These are phyloP conservation scores for Suhomyces sp. DNA, from an alignment of 805 yeast species.

Conservation along the genomic window DNA sequence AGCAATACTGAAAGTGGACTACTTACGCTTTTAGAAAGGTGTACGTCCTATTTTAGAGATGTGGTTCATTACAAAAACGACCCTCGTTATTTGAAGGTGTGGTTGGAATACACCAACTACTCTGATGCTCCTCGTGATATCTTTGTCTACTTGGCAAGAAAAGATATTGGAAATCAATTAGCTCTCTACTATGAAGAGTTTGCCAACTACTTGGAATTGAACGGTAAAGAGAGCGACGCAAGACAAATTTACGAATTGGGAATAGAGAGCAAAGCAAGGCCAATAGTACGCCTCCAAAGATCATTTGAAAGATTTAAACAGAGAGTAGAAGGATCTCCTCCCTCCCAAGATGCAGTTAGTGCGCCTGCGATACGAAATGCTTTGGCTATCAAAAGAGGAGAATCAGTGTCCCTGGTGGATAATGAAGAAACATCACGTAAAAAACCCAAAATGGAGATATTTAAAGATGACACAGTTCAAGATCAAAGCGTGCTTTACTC, in stretches of 20 bases:
- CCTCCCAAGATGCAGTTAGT: slow-evolving; percentile 15
- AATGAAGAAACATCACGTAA: slow-evolving; percentile 18
- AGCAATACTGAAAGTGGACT: slow-evolving; percentile 63
- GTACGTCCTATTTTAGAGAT: slow-evolving; percentile 68
- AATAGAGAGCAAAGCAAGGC: slow-evolving; percentile 61
- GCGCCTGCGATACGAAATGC: slow-evolving; percentile 24
- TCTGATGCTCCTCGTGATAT: slow-evolving; percentile 70
- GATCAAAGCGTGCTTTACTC: slow-evolving; percentile 18
- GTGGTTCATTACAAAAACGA: slow-evolving; percentile 73
- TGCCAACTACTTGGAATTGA: slow-evolving; percentile 59
- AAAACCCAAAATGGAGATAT: slow-evolving; percentile 40
- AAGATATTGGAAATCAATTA: slow-evolving; percentile 65
- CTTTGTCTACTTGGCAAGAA: slow-evolving; percentile 67
- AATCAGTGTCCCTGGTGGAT: slow-evolving; percentile 11
- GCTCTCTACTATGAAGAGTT: slow-evolving; percentile 79
- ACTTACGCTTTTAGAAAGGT: slow-evolving; percentile 62
- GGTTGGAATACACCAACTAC: slow-evolving; percentile 75
- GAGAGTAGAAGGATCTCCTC: slow-evolving; percentile 24
- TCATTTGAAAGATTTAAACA: slow-evolving; percentile 44
- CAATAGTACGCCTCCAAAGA: slow-evolving; percentile 39
- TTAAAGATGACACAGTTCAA: slow-evolving; percentile 28
- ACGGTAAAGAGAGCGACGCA: slow-evolving; percentile 53
- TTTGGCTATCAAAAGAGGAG: slow-evolving; percentile 39
- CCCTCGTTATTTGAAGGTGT: slow-evolving; percentile 71
- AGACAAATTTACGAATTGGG: slow-evolving; percentile 59